Base-by-base conservation (phyloP, 2,329 filamentous ascomycete genomes). In the Ascocoryne sarcoides region DNA sequence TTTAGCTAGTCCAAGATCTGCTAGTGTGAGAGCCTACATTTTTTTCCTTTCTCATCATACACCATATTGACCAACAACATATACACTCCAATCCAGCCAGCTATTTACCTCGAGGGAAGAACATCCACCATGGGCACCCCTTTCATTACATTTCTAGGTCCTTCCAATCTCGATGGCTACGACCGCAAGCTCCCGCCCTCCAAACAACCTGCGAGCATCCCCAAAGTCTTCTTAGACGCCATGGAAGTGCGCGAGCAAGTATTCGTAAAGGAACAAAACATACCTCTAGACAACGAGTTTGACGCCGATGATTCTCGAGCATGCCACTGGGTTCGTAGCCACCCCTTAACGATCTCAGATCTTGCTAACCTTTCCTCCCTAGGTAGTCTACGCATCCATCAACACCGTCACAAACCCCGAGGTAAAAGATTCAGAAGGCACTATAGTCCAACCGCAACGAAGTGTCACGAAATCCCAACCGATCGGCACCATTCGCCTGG, bases 231-330 rank as follows among this genome's bases (percentile, higher is more conserved):
- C 61, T 60, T 73, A 35, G 75, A 81, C 50, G 75, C 75, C 47
- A 80, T 82, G 76, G 60, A 65, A 38, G 70, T 83, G 32, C 74
- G 79, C 26, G 65, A 75, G 45, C 54, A 61, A 14, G 78, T 83
- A 39, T 82, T 79, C 51, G 72, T 82, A 17, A 28, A 63, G 5
- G 79, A 82, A 54, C 78, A 82, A 53, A 52, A 61, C 0, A 65
- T 77, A 10, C 68, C 73, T 0, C 61, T 77, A 1, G 76, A 82
- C 28, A 75, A 78, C 49, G 89, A 96, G 61, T 72, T 86, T 49
- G 90, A 95, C 65, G 65, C 70, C 1, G 87, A 95, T 58, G 90
- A 96, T 60, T 51, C 71, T 1, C 75, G 84, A 26, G 81, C 78
- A 51, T 90, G 81, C 64, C 88, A 95, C 62, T 95, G 86, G 84